Evolutionary conservation across 495 filamentous ascomycete genomes (phyloP), one percentile per base, ranked within the genome.

Genomic region (Friedmanniomyces endolithicus): DNA sequence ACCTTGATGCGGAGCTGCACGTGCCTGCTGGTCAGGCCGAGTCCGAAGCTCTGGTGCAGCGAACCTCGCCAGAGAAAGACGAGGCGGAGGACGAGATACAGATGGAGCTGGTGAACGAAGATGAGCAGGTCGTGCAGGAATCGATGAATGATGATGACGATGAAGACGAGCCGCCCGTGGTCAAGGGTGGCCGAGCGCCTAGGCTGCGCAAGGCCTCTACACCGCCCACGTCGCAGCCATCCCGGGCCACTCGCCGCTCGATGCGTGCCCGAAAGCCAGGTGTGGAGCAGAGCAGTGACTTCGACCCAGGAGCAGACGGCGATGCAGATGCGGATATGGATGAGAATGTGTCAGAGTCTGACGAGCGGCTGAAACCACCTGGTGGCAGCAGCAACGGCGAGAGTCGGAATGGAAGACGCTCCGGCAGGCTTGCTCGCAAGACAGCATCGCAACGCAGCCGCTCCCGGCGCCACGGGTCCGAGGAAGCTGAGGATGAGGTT

Each of bases 221-320:
- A 29, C 52, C 52, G 12, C 57, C 57, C 4, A 43, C 52, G 9
- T 58, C 55, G 19, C 55, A 58, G 37, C 55, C 55, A 11, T 6
- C 22, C 1, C 33, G 9, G 17, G 19, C 29, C 6, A 19, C 40
- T 2, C 23, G 57, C 1, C 45, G 57, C 16, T 45, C 46, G 1
- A 16, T 52, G 24, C 52, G 57, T 11, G 25, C 46, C 27, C 52
- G 24, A n/a, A 55, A 56, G 53, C 8, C 52, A 19, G 63, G 58
- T 20, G 55, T 39, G 39, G 81, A 89, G 55, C 84, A 11, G 31
- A 87, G 84, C 61, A 92, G 87, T 65, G 89, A 95, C 59, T 95
- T 94, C 63, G 87, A 95, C 62, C 88, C 88, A 8, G 83, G 82
- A 31, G 77, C 72, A 0, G 77, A 70, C 35, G 78, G 78, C 0